Evolutionary conservation across 768 basidiomycete species (phyloP), one percentile per base, ranked within the genome.

Genomic region (Auricularia sp.): DNA sequence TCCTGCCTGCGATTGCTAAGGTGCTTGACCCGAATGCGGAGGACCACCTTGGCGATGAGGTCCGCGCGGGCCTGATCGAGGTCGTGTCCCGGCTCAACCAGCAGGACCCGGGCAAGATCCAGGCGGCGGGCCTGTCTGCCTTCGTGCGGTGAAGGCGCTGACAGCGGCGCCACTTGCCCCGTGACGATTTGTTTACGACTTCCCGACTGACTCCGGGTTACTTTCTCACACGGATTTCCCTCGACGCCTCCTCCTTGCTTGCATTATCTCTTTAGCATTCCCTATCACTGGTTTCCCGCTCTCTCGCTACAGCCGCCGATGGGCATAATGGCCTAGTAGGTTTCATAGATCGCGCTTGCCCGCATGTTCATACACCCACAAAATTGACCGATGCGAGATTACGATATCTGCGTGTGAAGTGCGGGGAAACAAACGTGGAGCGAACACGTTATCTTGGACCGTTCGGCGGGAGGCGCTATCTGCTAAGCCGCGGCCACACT

Each of bases 41-140:
- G 5, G 92, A 93, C 67, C 89, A 94, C 76, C 76, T 97, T 67
- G 86, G 87, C 10, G 87, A 90, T 56, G 91, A 93, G 69, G 84
- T 87, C 63, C 83, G 88, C 60, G 83, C 78, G 29, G 85, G 91
- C 73, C 77, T 99, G 69, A 84, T 93, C 67, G 79, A 84, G 54
- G 80, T 98, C 42, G 77, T 98, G 66, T 77, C 77, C 33, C 82
- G 83, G 64, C 79, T 99, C 72, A 89, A 89, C 72, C 77, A 77
- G 42, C 84, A 91, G 75, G 83, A 87, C 62, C 88, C 93, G 35
- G 84, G 77, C 36, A 91, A 88, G 76, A 82, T 98, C 36, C 87
- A 87, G 71, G 90, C 87, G 4, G 86, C 90, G 6, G 93, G 93
- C 34, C 77, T 94, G 70, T 72, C 74, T 12, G 74, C 76, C 18